These are phyloP conservation scores for Scheffersomyces spartinae DNA, from an alignment of 805 yeast species.

Conservation along the genomic window DNA sequence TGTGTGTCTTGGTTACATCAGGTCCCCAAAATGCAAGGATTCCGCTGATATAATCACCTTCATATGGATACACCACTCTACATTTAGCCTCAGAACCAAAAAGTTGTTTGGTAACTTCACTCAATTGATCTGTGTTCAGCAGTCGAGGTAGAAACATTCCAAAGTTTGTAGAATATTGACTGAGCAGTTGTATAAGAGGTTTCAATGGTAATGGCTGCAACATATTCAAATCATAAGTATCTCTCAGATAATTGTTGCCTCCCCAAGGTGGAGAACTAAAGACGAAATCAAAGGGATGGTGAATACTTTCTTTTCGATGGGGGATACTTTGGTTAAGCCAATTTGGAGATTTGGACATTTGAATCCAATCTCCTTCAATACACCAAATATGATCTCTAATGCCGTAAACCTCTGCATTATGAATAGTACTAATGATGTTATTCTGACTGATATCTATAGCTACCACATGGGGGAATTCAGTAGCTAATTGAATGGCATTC, in stretches of 20 bases:
- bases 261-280: slow-evolving; percentile 91
- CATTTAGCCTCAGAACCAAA: slow-evolving; percentile 34
- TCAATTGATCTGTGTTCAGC: slow-evolving; percentile 40
- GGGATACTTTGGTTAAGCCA: slow-evolving; percentile 6
- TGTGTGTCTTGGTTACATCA: slow-evolving; percentile 3
- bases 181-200: slow-evolving; percentile 31
- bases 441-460: slow-evolving; percentile 52
- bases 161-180: slow-evolving; percentile 32
- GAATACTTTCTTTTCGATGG: slow-evolving; percentile 7
- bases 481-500: slow-evolving; percentile 66
- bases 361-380: slow-evolving; percentile 38
- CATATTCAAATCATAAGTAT: slow-evolving; percentile 33
- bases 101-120: slow-evolving; percentile 32
- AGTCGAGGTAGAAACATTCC: slow-evolving; percentile 57
- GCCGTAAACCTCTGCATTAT: slow-evolving; percentile 56
- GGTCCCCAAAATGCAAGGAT: slow-evolving; percentile 50
- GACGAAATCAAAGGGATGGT: slow-evolving; percentile 33
- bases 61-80: slow-evolving; percentile 32
- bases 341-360: slow-evolving; percentile 10
- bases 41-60: slow-evolving; percentile 38
- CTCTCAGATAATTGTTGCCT: slow-evolving; percentile 50
- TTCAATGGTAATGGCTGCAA: slow-evolving; percentile 39
- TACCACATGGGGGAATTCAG: slow-evolving; percentile 39
- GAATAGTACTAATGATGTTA: slow-evolving; percentile 53
- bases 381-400: slow-evolving; percentile 41